Evolutionary conservation across 768 basidiomycete species (phyloP), one percentile per base, ranked within the genome.

Genomic region (Scleroderma bovista): DNA sequence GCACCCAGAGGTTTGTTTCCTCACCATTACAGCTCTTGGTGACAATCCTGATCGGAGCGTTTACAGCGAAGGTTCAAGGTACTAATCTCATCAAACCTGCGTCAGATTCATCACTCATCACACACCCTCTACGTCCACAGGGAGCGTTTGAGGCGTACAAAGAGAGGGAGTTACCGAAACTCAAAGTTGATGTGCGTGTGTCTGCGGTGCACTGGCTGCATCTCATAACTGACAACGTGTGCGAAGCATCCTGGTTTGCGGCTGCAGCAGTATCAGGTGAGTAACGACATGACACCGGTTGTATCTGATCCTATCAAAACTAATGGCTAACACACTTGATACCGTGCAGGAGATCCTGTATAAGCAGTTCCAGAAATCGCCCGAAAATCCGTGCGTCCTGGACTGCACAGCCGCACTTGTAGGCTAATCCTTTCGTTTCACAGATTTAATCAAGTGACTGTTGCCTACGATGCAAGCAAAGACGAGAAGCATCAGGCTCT

Each of bases 341-440:
- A n/a, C n/a, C 26, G 26, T 47, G 55, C 62, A 92, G 81, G 93
- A 97, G 52, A 69, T 93, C 44, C 70, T 96, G 43, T 86, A 80
- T 79, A 96, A 95, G 70, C 83, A 91, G 66, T 97, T 97, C 82
- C 90, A 96, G 68, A 97, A 96, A 68, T 85, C 89, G 2, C 90
- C 93, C 0, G 93, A 96, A 54, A 96, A 96, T 68, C 89, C 93
- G 93, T 94, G 70, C 62, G 86, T 32, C 5, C 13, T 40, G 1
- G 16, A 9, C 34, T 40, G 29, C 22, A 44, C 39, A 49, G 44
- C 48, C 57, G 42, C 22, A 55, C 50, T 32, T 16, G 16, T 26
- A 36, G 22, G 16, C 52, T 45, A 26, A 41, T 31, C 42, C 53
- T 44, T 46, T 8, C 16, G 17, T 57, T 92, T 90, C 16, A n/a